Base-by-base conservation (phyloP, 2,329 filamentous ascomycete species). In the Penicillium corylophilum region DNA sequence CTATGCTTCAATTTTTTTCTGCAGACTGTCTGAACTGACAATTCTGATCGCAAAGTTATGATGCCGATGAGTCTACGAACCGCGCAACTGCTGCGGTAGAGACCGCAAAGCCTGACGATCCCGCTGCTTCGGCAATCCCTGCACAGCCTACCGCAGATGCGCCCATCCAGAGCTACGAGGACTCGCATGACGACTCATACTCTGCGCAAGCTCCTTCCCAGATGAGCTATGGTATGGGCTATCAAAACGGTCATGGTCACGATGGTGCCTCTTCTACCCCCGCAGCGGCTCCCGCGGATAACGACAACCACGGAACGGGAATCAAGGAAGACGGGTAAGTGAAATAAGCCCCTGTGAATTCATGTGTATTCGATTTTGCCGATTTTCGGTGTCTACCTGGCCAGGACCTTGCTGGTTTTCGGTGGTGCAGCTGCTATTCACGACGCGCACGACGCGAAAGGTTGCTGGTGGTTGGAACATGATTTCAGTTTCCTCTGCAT, bases 271-370 rank as follows among this genome's bases (percentile, higher is more conserved):
- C 62, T 28, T 52, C 54, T 24, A 55, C 51, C 46, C 50, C 56
- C 47, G 50, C 56, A 24, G 50, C 53, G 23, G 47, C 55, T 50
- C 58, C 59, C 43, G 60, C 54, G 29, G 70, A 74, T 29, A 45
- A 65, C 24, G 71, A 71, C 39, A 63, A 60, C 44, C 70, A 72
- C 42, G 71, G 69, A 41, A 76, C 73, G 22, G 74, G 73, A 44
- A 89, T 92, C 51, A 95, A 95, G 74, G 90, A 95, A 83, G 90
- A 95, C 70, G 90, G 90, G 90, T 95, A 86, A 92, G 90, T 84
- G 28, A n/a, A 15, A 42, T 29, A 41, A 39, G 24, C 35, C 29
- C 43, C 23, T 41, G 53, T 51, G 60, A 64, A 64, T 57, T 56
- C 60, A 12, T 8, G 23, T 47, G 53, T 55, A 63, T 24, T 47